Conservation (phyloP, 2,329 filamentous ascomycete genomes). For the Geoglossum cookeanum region DNA sequence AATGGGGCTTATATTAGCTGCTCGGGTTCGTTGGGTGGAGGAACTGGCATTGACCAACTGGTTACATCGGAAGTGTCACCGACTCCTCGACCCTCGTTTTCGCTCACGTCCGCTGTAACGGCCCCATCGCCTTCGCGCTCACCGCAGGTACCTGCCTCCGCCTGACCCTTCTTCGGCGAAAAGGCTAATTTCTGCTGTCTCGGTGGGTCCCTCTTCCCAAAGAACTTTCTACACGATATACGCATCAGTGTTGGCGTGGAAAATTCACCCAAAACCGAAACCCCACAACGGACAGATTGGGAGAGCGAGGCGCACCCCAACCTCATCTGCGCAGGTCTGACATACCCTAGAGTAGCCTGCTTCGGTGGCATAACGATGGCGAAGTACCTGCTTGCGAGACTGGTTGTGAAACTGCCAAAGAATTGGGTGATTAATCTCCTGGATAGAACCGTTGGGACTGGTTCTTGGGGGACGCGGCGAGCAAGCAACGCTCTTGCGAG, state of each 20-base stretch:
- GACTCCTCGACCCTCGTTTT: not conserved
- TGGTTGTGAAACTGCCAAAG: not conserved
- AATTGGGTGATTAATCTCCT: not conserved
- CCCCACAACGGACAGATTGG: not conserved
- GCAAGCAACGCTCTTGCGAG: not conserved
- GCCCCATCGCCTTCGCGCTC: not conserved
- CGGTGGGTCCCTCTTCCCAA: constrained; percentile 23
- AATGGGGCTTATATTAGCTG: not conserved
- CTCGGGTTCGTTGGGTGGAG: not conserved
- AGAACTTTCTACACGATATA: constrained; percentile 53
- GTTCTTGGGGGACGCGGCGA: not conserved
- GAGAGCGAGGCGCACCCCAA: constrained; percentile 39
- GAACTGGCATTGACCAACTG: not conserved
- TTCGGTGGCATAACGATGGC: constrained; percentile 25
- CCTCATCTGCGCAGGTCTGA: constrained; percentile 52
- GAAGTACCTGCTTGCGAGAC: not conserved
- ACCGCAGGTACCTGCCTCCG: not conserved
- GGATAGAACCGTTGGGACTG: not conserved
- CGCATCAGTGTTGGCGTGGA: constrained; percentile 5
- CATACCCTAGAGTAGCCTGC: constrained; percentile 79
- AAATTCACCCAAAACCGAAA: not conserved
- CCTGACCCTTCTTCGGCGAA: not conserved
- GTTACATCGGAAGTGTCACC: not conserved
- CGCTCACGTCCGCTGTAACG: not conserved
- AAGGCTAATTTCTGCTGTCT: not conserved